A percentile compares a stretch with the other conserved stretches of the same genome.
Evolutionary conservation across 1,284 basidiomycete species (phyloP).

Genomic region (Cryptococcus floricola): DNA sequence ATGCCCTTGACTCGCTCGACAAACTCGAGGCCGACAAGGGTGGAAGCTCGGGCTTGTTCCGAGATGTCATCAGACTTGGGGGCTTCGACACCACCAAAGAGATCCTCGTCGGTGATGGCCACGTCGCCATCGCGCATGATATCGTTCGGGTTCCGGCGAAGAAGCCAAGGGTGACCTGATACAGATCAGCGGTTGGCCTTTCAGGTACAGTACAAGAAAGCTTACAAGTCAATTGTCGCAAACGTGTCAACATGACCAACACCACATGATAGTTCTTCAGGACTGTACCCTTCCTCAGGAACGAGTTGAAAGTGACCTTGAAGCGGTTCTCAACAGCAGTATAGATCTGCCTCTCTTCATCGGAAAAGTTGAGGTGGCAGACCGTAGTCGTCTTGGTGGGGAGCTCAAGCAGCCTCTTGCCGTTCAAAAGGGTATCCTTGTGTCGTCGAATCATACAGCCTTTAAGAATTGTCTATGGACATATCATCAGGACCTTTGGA

Average conservation of each 20-base stretch:
- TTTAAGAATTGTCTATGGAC: slow-evolving; percentile 20
- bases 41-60: slow-evolving; percentile 30
- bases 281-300: slow-evolving; percentile 40
- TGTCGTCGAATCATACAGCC: slow-evolving; percentile 39
- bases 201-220: neutral
- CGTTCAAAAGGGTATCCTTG: slow-evolving; percentile 45
- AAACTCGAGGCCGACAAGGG: slow-evolving; percentile 18
- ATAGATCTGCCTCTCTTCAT: slow-evolving; percentile 48
- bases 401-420: slow-evolving; percentile 38
- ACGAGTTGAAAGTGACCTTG: slow-evolving; percentile 44
- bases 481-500: neutral
- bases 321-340: slow-evolving; percentile 39
- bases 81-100: slow-evolving; percentile 19
- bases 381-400: slow-evolving; percentile 37
- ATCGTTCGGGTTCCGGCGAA: slow-evolving; percentile 33
- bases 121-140: slow-evolving; percentile 25
- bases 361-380: slow-evolving; percentile 36
- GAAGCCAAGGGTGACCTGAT: slow-evolving; percentile 39
- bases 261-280: slow-evolving; percentile 44
- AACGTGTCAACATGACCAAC: slow-evolving; percentile 40
- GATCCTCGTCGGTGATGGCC: slow-evolving; percentile 33
- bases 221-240: slow-evolving; percentile 32
- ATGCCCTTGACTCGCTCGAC: slow-evolving; percentile 27
- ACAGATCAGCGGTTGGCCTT: neutral
- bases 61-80: slow-evolving; percentile 20